Evolutionary conservation across 805 yeast genomes (phyloP).

Genomic region (Candida koratica): DNA sequence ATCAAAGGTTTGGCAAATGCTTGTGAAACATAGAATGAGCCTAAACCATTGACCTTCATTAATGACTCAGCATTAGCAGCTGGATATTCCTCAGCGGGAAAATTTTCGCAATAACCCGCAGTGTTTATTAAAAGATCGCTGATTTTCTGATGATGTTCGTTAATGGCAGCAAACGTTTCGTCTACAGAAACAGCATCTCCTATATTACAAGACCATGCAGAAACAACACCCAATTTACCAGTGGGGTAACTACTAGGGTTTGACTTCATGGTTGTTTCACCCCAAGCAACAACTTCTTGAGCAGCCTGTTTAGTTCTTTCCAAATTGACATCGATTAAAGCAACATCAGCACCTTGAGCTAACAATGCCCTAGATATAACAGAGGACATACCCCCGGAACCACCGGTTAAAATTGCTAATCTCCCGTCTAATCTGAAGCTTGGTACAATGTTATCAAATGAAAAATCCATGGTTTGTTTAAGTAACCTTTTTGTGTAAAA

Average conservation of each 20-base stretch:
- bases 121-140: constrained; percentile 68
- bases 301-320: constrained; percentile 56
- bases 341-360: constrained; percentile 75
- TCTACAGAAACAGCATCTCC: constrained; percentile 61
- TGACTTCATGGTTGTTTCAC: constrained; percentile 37
- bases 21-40: constrained; percentile 71
- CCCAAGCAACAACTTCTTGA: constrained; percentile 47
- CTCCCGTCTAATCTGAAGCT: constrained; percentile 65
- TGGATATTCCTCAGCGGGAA: constrained; percentile 74
- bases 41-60: constrained; percentile 68
- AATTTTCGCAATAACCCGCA: constrained; percentile 84
- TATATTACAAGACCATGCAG: constrained; percentile 72
- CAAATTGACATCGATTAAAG: constrained; percentile 64
- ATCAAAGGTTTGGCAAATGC: constrained; percentile 67
- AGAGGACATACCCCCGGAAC: constrained; percentile 73
- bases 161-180: constrained; percentile 48
- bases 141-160: constrained; percentile 54
- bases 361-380: constrained; percentile 62
- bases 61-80: constrained; percentile 63
- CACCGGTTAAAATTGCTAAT: constrained; percentile 73
- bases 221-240: constrained; percentile 32
- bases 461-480: constrained; percentile 23
- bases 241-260: constrained; percentile 21
- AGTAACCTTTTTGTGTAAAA: no score
- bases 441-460: constrained; percentile 51